phyloP scores from a whole-genome alignment of 2,329 filamentous ascomycete species.

The Sphaerostilbella broomeana region DNA sequence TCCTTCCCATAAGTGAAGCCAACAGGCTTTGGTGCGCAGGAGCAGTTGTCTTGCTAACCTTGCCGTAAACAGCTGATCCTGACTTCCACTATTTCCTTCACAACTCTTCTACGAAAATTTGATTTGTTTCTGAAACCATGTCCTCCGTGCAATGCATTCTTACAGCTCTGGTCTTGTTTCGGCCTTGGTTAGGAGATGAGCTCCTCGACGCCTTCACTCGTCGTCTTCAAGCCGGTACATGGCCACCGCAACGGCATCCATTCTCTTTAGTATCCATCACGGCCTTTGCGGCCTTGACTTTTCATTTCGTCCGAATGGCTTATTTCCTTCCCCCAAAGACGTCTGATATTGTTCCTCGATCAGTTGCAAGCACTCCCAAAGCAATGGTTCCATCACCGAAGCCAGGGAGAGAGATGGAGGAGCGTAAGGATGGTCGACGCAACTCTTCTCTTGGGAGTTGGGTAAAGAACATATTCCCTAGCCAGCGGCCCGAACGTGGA shows the following conservation, averaged over 20 bases:
- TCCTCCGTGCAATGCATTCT: slow-evolving; percentile 3
- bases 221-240: not conserved
- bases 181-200: slow-evolving; percentile 2
- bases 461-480: slow-evolving; percentile 41
- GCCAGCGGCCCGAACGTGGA: slow-evolving; percentile 43
- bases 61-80: not conserved
- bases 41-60: not conserved
- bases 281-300: not conserved
- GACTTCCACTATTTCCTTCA: not conserved
- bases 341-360: slow-evolving; percentile 15
- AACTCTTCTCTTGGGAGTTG: slow-evolving; percentile 31
- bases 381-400: not conserved
- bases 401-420: not conserved
- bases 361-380: not conserved
- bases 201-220: not conserved
- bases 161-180: slow-evolving; percentile 1
- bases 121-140: not conserved
- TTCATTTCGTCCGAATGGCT: slow-evolving; percentile 16
- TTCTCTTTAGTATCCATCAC: slow-evolving; percentile 1
- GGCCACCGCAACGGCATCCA: not conserved
- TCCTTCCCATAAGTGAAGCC: not conserved
- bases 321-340: slow-evolving; percentile 17
- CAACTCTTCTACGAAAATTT: not conserved
- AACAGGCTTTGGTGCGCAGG: not conserved
- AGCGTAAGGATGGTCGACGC: slow-evolving; percentile 7